Evolutionary conservation across 805 yeast species (phyloP).

Genomic region (Candida manassasensis): DNA sequence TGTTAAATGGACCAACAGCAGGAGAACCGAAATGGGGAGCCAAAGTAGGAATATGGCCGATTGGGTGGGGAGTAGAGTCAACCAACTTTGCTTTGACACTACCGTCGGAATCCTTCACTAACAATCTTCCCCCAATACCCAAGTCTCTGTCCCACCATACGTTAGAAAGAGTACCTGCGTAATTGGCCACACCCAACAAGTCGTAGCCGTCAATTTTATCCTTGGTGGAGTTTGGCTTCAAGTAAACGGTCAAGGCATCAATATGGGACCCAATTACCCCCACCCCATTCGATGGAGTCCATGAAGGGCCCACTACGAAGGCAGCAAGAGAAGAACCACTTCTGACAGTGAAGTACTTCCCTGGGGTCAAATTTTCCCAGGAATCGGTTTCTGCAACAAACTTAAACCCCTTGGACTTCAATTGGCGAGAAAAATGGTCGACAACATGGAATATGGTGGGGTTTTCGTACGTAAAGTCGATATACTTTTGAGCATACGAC

Average conservation of each 20-base stretch:
- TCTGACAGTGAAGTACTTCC: conserved; percentile 63
- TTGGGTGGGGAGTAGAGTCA: conserved; percentile 59
- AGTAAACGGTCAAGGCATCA: conserved; percentile 62
- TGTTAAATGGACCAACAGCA: conserved; percentile 66
- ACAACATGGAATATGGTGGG: conserved; percentile 80
- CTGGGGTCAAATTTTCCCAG: conserved; percentile 46
- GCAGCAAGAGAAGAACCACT: conserved; percentile 67
- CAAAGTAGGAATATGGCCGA: conserved; percentile 77
- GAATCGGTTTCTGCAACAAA: conserved; percentile 59
- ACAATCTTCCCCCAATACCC: conserved; percentile 76
- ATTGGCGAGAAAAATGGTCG: conserved; percentile 40
- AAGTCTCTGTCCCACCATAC: conserved; percentile 84
- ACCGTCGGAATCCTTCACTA: conserved; percentile 38
- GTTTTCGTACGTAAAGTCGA: conserved; percentile 63
- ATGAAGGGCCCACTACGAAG: conserved; percentile 61
- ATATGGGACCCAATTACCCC: conserved; percentile 74
- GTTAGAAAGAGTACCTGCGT: conserved; percentile 63
- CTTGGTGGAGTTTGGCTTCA: conserved; percentile 71
- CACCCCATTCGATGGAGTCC: conserved; percentile 61
- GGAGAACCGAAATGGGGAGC: conserved; percentile 84
- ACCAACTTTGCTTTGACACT: conserved; percentile 42
- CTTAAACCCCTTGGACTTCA: conserved; percentile 58
- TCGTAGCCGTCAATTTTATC: conserved; percentile 66
- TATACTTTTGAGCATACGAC: conserved; percentile 43
- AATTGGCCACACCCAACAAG: conserved; percentile 77